Evolutionary conservation across 2,329 filamentous ascomycete species (phyloP), one percentile per base, ranked within the genome.

Genomic region (Monosporascus cannonballus): DNA sequence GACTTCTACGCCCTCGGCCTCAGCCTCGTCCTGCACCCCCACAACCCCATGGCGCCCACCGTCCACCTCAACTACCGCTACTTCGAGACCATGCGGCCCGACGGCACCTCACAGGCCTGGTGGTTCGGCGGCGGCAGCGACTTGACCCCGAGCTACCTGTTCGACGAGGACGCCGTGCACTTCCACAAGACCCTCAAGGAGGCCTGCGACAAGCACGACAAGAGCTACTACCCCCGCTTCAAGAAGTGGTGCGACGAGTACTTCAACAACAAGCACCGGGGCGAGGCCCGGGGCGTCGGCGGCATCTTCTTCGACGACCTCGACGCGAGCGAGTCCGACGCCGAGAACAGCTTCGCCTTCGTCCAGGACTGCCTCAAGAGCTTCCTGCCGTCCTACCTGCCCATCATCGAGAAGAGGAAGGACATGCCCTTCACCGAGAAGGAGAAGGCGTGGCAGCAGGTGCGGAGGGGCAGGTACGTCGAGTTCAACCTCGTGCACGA

Each of bases 301-400:
- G 94, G 94, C 51, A 97, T 99, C 71, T 99, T 99, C 81, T 99
- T 99, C 66, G 94, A 99, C 71, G 94, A 99, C 69, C 79, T 99
- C 15, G 94, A 99, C 69, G 88, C 89, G 63, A 81, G 83, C 1
- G 88, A 93, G 63, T 90, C 91, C 56, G 89, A 94, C 64, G 86
- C 89, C 61, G 92, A 97, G 68, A 89, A 91, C 60, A 81, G 92
- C 0, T 97, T 99, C 68, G 84, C 88, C 17, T 97, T 96, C 62
- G 83, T 92, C 51, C 88, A 92, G 66, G 89, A 92, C 66, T 90
- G 89, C 63, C 77, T 96, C 52, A 83, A 85, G 55, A 87, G 91
- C 9, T 99, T 99, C 77, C 70, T 97, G 53, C 94, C 94, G 1
- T 87, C 87, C 0, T 99, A 97, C 66, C 64, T 96, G 1, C 93